Evolutionary conservation across 306 rosid species (phyloP), one percentile per base, ranked within the genome.

Genomic region (Astragalus glycyphyllos): DNA sequence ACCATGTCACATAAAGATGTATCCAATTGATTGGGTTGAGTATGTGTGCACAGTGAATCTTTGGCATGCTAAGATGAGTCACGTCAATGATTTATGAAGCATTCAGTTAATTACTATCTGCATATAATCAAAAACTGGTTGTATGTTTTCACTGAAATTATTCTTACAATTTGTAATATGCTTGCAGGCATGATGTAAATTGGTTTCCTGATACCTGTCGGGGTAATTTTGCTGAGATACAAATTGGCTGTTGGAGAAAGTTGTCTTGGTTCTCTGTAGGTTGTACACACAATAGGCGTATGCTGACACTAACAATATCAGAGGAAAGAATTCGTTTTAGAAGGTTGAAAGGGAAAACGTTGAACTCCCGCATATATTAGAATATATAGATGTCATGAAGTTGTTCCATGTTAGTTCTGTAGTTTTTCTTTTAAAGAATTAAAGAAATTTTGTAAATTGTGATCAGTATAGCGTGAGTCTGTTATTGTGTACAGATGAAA

Each of bases 171-270:
- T 46, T 70, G 34, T 79, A 51, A 23, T 32, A 7, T 13, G 73
- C 71, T 35, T 73, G 76, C 81, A 89, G 86, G 82, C 23, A 76
- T 68, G 85, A 40, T 71, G 84, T 72, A 73, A 65, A 76, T 57
- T 68, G 83, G 79, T 61, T 69, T 78, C 70, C 49, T 68, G 77
- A 50, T 17, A 61, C 55, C 55, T 68, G 77, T 45, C 65, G 17
- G 32, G 35, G 65, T 66, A 38, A 15, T 58, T 48, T 71, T 53
- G 75, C 56, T n/a, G 41, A 57, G 77, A 54, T 68, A 64, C 67
- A 68, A 38, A 61, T 46, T 51, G 74, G 58, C 46, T 63, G 63
- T 32, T 65, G 80, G 65, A 59, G 75, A 67, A 71, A 41, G 68
- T 69, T 57, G 51, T 32, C 48, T 54, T 15, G 66, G 65, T 45